Evolutionary conservation across 2,329 filamentous ascomycete species (phyloP), one percentile per base, ranked within the genome.

Genomic region (Aspergillus fumigatus): DNA sequence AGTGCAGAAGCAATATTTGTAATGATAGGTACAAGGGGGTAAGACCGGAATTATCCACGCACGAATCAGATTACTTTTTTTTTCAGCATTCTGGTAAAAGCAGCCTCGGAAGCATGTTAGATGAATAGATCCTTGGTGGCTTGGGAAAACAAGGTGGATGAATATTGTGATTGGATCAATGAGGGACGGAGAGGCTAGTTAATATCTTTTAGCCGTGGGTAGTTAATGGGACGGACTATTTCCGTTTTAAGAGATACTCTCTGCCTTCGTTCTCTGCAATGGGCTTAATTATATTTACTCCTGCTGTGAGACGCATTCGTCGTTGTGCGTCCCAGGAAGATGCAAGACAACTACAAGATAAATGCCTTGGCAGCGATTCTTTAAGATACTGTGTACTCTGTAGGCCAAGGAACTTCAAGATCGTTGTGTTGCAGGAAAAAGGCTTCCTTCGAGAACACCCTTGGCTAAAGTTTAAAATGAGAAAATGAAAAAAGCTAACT

Each of bases 381-480:
- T 17, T 17, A 17, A 38, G 14, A 14, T 38, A 38, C 32, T 35
- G 14, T 35, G 11, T 35, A 35, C 11, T 29, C 4, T 3, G 14
- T 14, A 14, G 32, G 11, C 14, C 7, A 35, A 35, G 11, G 11
- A 5, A 35, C 29, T 14, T 32, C 29, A 32, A 32, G 27, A 5
- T 35, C 4, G 4, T 14, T 38, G 14, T 4, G 32, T 7, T 43
- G 40, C 7, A 47, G 10, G 10, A 21, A 25, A 14, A 25, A 14
- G 21, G 43, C 43, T 47, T 47, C 21, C 49, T 55, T 55, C 53
- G 53, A 55, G 53, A 55, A 55, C 29, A 48, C 51, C 53, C 53
- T 41, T 50, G n/a, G 49, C 49, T 45, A 55, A 50, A 50, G 43
- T 55, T 51, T 29, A 29, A 29, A 29, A 29, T n/a, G 10, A 10